Evolutionary conservation across 768 basidiomycete species (phyloP), one percentile per base, ranked within the genome.

Genomic region (Naganishia randhawae): DNA sequence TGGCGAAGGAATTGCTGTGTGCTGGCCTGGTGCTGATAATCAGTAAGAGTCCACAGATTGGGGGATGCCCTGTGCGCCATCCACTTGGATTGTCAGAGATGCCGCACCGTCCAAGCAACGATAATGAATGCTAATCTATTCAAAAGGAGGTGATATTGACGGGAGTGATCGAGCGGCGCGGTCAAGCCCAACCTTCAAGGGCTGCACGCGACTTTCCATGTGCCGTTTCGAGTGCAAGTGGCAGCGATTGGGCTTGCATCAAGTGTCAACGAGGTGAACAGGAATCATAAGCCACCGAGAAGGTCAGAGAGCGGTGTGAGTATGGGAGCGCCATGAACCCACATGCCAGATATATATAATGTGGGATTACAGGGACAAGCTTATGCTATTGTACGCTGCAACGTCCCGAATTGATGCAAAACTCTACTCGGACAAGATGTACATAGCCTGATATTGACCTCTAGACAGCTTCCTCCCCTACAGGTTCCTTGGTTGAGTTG

Each of bases 391-490:
- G 16, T 17, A 16, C 16, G 32, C 54, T 55, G 22, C 39, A 14
- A 29, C 29, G 22, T 8, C 22, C 19, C 17, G 22, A 1, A 39
- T 35, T 27, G 22, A 11, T 22, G n/a, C 3, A 35, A 25, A 39
- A 39, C 57, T 37, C 32, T 37, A 31, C 54, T 19, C n/a, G 31
- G n/a, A 33, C 33, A 33, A 35, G 33, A 37, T 55, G n/a, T 14
- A 22, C 39, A 25, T 27, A 39, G 27, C 37, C 57, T 39, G 27
- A 3, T 35, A 9, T 61, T 11, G n/a, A 25, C 37, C 22, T n/a
- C 27, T 29, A 61, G 22, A 61, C 57, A 61, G 57, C 57, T 61
- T 61, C 57, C 39, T 41, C 37, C 33, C 57, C 57, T 61, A 61
- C 57, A 61, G 25, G 57, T 41, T 25, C 37, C 57, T 61, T 25